Evolutionary conservation across 331 rosid genomes (phyloP).

Genomic region (Cydonia oblonga): DNA sequence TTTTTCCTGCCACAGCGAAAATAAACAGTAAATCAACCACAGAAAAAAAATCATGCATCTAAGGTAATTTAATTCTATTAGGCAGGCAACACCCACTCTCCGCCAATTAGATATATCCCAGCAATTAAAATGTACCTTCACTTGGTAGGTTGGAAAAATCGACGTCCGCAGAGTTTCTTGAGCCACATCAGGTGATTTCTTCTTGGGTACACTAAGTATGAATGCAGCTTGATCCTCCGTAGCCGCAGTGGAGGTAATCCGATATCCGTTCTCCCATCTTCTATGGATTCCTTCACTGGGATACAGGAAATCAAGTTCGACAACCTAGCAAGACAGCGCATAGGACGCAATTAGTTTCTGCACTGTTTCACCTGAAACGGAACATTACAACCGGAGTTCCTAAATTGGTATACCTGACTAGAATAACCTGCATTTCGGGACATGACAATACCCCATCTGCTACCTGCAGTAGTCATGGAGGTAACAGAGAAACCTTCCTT

Average conservation of each 20-base stretch:
- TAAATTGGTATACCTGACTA: slow-evolving; percentile 23
- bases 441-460: slow-evolving; percentile 41
- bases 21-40: no score
- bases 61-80: no score
- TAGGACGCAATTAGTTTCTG: neutral
- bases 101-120: neutral
- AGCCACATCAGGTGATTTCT: slow-evolving; percentile 26
- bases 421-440: slow-evolving; percentile 36
- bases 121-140: slow-evolving; percentile 21
- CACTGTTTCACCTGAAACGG: neutral
- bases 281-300: slow-evolving; percentile 44
- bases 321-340: slow-evolving; percentile 21
- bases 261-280: slow-evolving; percentile 37
- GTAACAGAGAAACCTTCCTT: slow-evolving; percentile 41
- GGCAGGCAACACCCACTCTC: no score
- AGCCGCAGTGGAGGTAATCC: slow-evolving; percentile 38
- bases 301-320: slow-evolving; percentile 35
- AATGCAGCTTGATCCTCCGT: slow-evolving; percentile 41
- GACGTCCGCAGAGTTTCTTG: slow-evolving; percentile 38
- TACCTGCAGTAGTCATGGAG: slow-evolving; percentile 36
- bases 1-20: slow-evolving; percentile 26
- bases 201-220: slow-evolving; percentile 35
- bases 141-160: slow-evolving; percentile 28
- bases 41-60: no score
- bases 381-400: neutral